Base-by-base conservation (phyloP, 805 yeast genomes). In the Spathaspora gorwiae region DNA sequence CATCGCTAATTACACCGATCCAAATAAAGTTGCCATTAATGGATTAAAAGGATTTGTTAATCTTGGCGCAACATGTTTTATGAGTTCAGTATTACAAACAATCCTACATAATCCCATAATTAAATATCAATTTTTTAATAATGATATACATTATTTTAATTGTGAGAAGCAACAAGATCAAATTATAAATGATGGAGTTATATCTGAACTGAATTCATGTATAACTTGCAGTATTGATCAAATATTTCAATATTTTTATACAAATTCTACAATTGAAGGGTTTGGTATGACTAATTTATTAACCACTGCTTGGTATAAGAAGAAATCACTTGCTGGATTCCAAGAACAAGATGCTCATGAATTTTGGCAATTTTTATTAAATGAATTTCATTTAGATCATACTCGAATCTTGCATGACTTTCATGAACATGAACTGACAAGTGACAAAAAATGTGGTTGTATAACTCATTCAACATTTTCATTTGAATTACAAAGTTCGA, bases 261-360 rank as follows among this genome's bases (percentile, higher is more conserved):
- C 92, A 0, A 74, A 84, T 2, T 68, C 75, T 13, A 67, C 74
- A 29, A 74, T 78, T 38, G 75, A 80, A 30, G 90, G 95, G 2
- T 84, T 69, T 66, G 97, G 98, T 0, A 84, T 94, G 50, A 83
- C 94, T 2, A 79, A 85, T 42, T 65, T 94, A 39, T 72, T 94
- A 41, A 75, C 80, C n/a, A 87, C 96, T 10, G 84, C 96, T 1
- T 90, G 97, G 92, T 83, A 83, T 55, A 83, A 84, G 39, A 87
- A 88, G 54, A 79, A 86, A 52, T 78, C 89, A 31, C 76, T 94
- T 47, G 96, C 97, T 0, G 99, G 99, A 1, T 90, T 90, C 54
- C 85, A 94, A 32, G 97, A 94, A 64, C 99, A 94, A 65, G 99
- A 94, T 62, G 98, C 99, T 0, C 99, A 94, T 65, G 99, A 94